Percentiles rank a stretch among this genome's conserved stretches.
phyloP scores from a whole-genome alignment of 139 green algal genomes.

The Pleodorina starrii region DNA sequence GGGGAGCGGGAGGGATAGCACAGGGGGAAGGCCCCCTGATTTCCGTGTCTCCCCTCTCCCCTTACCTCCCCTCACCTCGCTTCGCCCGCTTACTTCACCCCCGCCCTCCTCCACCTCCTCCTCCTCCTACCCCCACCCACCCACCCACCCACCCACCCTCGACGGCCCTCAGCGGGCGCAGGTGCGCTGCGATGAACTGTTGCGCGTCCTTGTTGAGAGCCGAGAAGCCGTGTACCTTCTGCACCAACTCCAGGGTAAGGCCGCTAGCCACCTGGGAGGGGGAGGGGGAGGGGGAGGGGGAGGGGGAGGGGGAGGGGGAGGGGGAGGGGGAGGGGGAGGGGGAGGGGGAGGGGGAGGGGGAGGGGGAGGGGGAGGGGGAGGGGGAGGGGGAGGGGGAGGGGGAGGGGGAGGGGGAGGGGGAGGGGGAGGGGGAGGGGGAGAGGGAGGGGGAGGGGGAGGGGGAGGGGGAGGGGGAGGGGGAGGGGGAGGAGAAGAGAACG shows the following conservation, averaged over 20 bases:
- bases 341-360: too few species aligned
- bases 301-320: not conserved
- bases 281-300: not conserved
- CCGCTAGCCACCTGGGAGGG: slow-evolving; percentile 3
- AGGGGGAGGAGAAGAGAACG: too few species aligned
- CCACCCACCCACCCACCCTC: not conserved
- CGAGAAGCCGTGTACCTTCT: slow-evolving; percentile 35
- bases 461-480: too few species aligned
- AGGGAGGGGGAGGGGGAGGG: too few species aligned
- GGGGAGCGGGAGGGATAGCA: not conserved
- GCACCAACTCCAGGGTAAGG: slow-evolving; percentile 1
- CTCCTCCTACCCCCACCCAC: not conserved
- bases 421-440: too few species aligned
- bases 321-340: too few species aligned
- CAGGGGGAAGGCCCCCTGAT: too few species aligned
- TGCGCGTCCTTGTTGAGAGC: slow-evolving; percentile 54
- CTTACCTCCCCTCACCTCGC: too few species aligned
- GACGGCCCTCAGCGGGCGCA: slow-evolving; percentile 42
- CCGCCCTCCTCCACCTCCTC: not conserved
- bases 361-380: too few species aligned
- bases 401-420: too few species aligned
- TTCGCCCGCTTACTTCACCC: not conserved
- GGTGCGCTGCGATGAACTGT: slow-evolving; percentile 49
- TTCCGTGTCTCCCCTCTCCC: not conserved
- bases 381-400: too few species aligned